These are phyloP conservation scores for Ananas comosus DNA, from an alignment of 176 grass and related monocot genomes.

Conservation along the genomic window DNA sequence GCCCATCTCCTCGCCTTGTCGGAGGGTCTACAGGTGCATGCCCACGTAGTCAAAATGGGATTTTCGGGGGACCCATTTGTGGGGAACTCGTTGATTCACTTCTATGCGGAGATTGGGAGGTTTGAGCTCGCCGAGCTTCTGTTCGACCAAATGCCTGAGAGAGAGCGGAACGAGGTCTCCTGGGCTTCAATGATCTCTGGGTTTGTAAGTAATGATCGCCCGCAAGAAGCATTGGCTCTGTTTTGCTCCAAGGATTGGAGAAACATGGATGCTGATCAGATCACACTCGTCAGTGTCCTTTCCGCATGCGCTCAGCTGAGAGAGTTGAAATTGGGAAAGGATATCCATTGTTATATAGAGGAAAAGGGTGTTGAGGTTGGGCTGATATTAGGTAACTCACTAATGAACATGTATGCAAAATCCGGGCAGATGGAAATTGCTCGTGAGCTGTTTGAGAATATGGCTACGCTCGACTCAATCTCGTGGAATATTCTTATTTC, in stretches of 20 bases:
- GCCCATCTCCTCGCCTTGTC: not conserved
- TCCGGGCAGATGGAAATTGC: not conserved
- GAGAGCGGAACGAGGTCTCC: slow-evolving; percentile 1
- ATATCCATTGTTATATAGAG: slow-evolving; percentile 1
- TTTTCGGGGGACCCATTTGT: not conserved
- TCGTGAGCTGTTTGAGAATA: not conserved
- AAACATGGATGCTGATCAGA: slow-evolving; percentile 1
- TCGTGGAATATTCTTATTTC: slow-evolving; percentile 2
- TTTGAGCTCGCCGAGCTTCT: not conserved
- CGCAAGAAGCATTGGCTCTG: not conserved
- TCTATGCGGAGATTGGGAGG: slow-evolving; percentile 4
- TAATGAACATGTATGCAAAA: slow-evolving; percentile 6
- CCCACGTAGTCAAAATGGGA: slow-evolving; percentile 3
- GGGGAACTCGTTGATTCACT: slow-evolving; percentile 1
- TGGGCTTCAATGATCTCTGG: slow-evolving; percentile 7
- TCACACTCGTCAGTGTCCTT: not conserved
- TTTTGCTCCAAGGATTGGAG: slow-evolving; percentile 6
- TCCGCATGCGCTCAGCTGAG: not conserved
- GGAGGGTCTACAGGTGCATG: not conserved
- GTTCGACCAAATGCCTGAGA: slow-evolving; percentile 3
- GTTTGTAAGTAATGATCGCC: slow-evolving; percentile 1
- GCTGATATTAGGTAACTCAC: not conserved
- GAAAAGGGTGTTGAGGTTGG: slow-evolving; percentile 6
- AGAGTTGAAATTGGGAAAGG: slow-evolving; percentile 9
- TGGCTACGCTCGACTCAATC: not conserved